phyloP scores from a whole-genome alignment of 345 rosid species.

The Lepidium didymum region DNA sequence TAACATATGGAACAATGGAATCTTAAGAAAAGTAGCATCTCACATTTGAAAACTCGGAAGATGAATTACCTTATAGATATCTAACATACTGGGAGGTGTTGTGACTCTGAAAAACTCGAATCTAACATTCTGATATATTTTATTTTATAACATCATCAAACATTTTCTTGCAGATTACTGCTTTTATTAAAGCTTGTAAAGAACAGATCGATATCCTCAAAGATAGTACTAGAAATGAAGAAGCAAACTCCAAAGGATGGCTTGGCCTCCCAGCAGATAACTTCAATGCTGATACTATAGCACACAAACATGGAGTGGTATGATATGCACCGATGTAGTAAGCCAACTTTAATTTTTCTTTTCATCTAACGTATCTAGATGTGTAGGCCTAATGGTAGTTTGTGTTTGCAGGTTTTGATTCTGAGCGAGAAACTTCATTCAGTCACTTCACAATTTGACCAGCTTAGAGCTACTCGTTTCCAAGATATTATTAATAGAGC shows the following conservation, averaged over 20 bases:
- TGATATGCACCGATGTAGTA: constrained; percentile 21
- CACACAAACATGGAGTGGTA: constrained; percentile 98
- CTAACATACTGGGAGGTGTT: background rate
- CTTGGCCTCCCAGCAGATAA: constrained; percentile 50
- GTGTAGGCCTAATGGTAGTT: background rate
- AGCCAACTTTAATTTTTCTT: background rate
- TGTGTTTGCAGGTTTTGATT: constrained; percentile 39
- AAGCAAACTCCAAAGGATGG: constrained; percentile 73
- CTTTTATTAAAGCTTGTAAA: constrained; percentile 82
- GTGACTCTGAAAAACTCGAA: background rate
- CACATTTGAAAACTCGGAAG: background rate
- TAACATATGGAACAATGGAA: background rate
- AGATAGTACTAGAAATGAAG: constrained; percentile 62
- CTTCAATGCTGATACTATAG: constrained; percentile 67
- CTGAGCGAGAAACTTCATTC: constrained; percentile 91
- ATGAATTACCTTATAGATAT: background rate
- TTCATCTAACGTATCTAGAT: background rate
- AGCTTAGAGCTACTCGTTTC: constrained; percentile 80
- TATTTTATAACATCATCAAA: background rate
- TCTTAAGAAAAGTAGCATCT: background rate
- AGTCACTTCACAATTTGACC: constrained; percentile 72
- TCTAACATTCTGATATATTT: background rate
- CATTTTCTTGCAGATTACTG: constrained; percentile 46
- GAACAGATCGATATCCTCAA: constrained; percentile 80
- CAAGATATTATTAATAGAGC: constrained; percentile 79